A percentile compares a stretch with the other conserved stretches of the same genome.
phyloP scores from a whole-genome alignment of 2,329 filamentous ascomycete genomes.

The Fusarium dimerum region DNA sequence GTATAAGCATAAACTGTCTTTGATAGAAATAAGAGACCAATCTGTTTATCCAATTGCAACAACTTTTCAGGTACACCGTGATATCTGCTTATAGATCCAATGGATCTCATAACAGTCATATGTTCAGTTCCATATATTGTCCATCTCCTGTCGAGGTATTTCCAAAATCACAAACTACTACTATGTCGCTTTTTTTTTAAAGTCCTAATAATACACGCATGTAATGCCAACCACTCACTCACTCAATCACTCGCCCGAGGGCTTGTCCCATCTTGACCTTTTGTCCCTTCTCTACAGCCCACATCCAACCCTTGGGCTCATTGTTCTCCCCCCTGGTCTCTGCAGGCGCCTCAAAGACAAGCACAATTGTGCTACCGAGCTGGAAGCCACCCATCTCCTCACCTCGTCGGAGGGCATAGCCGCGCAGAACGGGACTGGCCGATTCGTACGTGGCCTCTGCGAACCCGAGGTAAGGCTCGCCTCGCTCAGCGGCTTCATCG shows the following conservation, averaged over 20 bases:
- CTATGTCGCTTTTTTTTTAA: slow-evolving; percentile 8
- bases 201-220: slow-evolving; percentile 10
- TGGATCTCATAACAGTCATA: not conserved
- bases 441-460: slow-evolving; percentile 85
- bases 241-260: slow-evolving; percentile 70
- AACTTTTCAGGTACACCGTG: not conserved
- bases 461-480: slow-evolving; percentile 87
- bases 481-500: slow-evolving; percentile 71
- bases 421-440: slow-evolving; percentile 75
- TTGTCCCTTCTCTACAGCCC: slow-evolving; percentile 85
- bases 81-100: too few species aligned
- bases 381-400: slow-evolving; percentile 99
- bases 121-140: not conserved
- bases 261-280: slow-evolving; percentile 87
- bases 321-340: slow-evolving; percentile 55
- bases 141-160: slow-evolving; percentile 10
- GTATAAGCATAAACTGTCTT: not conserved
- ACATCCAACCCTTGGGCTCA: slow-evolving; percentile 73
- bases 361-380: slow-evolving; percentile 88
- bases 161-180: slow-evolving; percentile 7
- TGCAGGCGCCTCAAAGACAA: slow-evolving; percentile 91
- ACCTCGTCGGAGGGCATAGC: slow-evolving; percentile 80
- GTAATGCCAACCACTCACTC: slow-evolving; percentile 13
- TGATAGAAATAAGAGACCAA: not conserved
- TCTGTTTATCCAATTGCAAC: not conserved